Base-by-base conservation (phyloP, 2,329 filamentous ascomycete species). In the Fusarium acutatum region DNA sequence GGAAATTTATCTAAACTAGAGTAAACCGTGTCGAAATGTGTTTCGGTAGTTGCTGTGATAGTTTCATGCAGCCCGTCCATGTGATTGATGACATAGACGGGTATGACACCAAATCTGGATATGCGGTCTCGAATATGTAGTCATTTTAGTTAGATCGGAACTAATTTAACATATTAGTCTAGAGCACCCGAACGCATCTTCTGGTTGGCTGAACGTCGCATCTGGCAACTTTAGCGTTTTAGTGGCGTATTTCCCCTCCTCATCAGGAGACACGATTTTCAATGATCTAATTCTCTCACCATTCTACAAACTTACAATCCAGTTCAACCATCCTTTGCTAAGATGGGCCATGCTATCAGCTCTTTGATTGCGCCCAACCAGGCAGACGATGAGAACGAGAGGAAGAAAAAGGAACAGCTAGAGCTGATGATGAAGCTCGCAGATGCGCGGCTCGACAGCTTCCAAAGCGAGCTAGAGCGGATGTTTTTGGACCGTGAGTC, bases 1-100 rank as follows among this genome's bases (percentile, higher is more conserved):
- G 2, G 13, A 24, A 2, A 24, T 5, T 13, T 0, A 7, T 8
- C n/a, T 5, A 18, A 8, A 12, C 0, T 18, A 43, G n/a, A 7
- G 9, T 3, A 18, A 7, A 24, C n/a, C 0, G 41, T 26, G 18
- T 26, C 7, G 9, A 18, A 2, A 3, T 5, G 17, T 3, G n/a
- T 43, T 0, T 26, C 3, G 1, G 7, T 24, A 43, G 1, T 4
- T 26, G n/a, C 0, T 44, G 5, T 26, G 5, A 44, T 12, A 44
- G 3, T 26, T 2, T 6, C 11, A 44, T 44, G 11, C 0, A 44
- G 5, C n/a, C 7, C 17, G 7, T 11, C 10, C 7, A 9, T 18
- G n/a, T 44, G 3, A 26, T 44, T 18, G 3, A 44, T 18, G 11
- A 13, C 13, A 13, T 7, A 24, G 41, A 44, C 20, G 12, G 37